Evolutionary conservation across 2,329 filamentous ascomycete species (phyloP), one percentile per base, ranked within the genome.

Genomic region (Ascochyta rabiei): DNA sequence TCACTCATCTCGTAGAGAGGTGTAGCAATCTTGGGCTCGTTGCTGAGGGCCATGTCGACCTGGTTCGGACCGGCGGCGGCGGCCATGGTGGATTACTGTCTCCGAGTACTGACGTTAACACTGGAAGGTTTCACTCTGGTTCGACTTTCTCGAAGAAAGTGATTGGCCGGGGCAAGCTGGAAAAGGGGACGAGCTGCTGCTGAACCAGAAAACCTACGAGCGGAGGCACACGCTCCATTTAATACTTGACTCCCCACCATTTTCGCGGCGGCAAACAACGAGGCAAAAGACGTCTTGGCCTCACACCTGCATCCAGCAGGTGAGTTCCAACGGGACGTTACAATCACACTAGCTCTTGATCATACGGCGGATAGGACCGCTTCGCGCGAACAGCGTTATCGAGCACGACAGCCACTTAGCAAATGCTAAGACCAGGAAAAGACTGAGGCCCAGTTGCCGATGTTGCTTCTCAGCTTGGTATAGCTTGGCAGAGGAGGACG

Each of bases 41-140:
- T 61, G 60, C 65, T 68, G 61, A 73, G 63, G 56, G 73, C 73
- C 56, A 75, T 61, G 49, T 75, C 73, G 19, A 65, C 60, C 53
- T 58, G 51, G 50, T 75, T 73, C 46, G 69, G 70, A 26, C 61
- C 70, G 35, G 69, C 62, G 28, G 65, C 62, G 41, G 62, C 64
- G 57, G 70, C 56, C 72, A 75, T 75, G 47, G 35, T 70, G 59
- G 34, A 38, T 31, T 54, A 42, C 48, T 56, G 38, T 44, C 35
- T 62, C 42, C 48, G 59, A 61, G 57, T 43, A 26, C 31, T 60
- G 48, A 58, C n/a, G 46, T 46, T 48, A 28, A 47, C 38, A 53
- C 53, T 46, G n/a, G 53, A 45, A 51, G 34, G 30, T 21, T 47
- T 50, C 52, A 50, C 52, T 50, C 9, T 30, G 35, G 21, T 26